A percentile compares a stretch with the other conserved stretches of the same genome.
phyloP scores from a whole-genome alignment of 2,329 filamentous ascomycete genomes.

The Ophiostoma ulmi region DNA sequence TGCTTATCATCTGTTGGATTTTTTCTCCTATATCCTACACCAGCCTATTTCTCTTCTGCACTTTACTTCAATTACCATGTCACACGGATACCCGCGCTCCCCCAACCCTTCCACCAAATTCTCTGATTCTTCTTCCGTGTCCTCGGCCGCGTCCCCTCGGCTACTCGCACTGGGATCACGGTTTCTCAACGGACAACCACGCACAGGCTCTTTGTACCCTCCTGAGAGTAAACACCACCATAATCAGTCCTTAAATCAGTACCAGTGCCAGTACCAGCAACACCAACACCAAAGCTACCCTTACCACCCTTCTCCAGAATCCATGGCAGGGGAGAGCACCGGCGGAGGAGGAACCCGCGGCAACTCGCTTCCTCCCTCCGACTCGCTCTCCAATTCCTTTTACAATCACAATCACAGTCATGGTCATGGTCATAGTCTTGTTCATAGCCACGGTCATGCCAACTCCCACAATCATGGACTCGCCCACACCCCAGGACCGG shows the following conservation, averaged over 20 bases:
- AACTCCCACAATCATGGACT: background rate
- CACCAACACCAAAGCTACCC: slow-evolving; percentile 18
- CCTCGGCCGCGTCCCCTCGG: slow-evolving; percentile 56
- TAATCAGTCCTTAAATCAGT: background rate
- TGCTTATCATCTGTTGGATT: background rate
- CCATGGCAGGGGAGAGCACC: slow-evolving; percentile 2
- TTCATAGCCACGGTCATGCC: background rate
- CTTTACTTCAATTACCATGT: slow-evolving; percentile 38
- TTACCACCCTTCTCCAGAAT: slow-evolving; percentile 17
- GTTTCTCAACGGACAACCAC: slow-evolving; percentile 15
- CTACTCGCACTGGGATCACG: slow-evolving; percentile 34
- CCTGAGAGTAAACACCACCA: slow-evolving; percentile 27
- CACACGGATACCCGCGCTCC: slow-evolving; percentile 57
- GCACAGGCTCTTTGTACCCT: slow-evolving; percentile 19
- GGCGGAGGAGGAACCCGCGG: slow-evolving; percentile 32
- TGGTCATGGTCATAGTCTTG: background rate
- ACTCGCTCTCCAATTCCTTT: slow-evolving; percentile 53
- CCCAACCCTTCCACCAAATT: slow-evolving; percentile 57
- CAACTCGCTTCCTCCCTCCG: slow-evolving; percentile 56
- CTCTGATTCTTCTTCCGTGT: slow-evolving; percentile 60
- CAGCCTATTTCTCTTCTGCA: background rate
- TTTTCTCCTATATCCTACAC: background rate
- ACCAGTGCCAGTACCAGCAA: slow-evolving; percentile 14
- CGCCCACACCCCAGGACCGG: background rate
- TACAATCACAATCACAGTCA: slow-evolving; percentile 33